Conservation (phyloP, 495 filamentous ascomycete genomes). For the Ascodesmis nigricans region DNA sequence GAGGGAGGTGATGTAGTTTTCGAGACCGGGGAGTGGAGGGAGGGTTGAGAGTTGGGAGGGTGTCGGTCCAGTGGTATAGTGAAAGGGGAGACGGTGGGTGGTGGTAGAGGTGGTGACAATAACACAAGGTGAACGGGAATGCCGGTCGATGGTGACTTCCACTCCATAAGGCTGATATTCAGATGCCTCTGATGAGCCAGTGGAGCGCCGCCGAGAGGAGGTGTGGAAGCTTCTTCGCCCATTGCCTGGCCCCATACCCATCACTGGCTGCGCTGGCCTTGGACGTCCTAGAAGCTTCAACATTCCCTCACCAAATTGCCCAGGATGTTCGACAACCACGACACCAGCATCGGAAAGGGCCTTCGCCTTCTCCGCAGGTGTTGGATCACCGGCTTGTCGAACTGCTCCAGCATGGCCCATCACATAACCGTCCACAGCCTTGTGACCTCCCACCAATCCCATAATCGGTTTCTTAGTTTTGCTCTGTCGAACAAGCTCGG, state of each 20-base stretch:
- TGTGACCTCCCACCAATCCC: slow-evolving; percentile 49
- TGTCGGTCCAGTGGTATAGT: too few relatives aligned
- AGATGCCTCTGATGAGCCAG: too few relatives aligned
- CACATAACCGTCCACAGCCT: slow-evolving; percentile 41
- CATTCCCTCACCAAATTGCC: slow-evolving; percentile 55
- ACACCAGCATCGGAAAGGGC: slow-evolving; percentile 48
- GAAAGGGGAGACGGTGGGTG: slow-evolving; percentile 37
- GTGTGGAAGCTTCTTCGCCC: too few relatives aligned
- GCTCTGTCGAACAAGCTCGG: slow-evolving; percentile 46
- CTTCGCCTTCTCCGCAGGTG: slow-evolving; percentile 40
- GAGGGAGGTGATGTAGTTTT: slow-evolving; percentile 17
- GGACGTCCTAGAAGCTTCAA: slow-evolving; percentile 29
- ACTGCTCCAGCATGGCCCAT: slow-evolving; percentile 87
- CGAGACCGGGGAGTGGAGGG: slow-evolving; percentile 32
- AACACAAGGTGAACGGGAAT: slow-evolving; percentile 3
- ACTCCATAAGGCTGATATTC: too few relatives aligned
- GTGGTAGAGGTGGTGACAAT: slow-evolving; percentile 19
- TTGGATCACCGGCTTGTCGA: slow-evolving; percentile 41
- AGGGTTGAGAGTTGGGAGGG: slow-evolving; percentile 34
- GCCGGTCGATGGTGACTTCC: too few relatives aligned
- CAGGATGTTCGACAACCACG: slow-evolving; percentile 58
- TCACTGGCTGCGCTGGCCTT: slow-evolving; percentile 1
- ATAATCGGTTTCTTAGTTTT: slow-evolving; percentile 42
- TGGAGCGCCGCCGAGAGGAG: too few relatives aligned
- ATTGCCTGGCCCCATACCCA: slow-evolving; percentile 3